phyloP scores from a whole-genome alignment of 2,329 filamentous ascomycete genomes.

The Exophiala alcalophila region DNA sequence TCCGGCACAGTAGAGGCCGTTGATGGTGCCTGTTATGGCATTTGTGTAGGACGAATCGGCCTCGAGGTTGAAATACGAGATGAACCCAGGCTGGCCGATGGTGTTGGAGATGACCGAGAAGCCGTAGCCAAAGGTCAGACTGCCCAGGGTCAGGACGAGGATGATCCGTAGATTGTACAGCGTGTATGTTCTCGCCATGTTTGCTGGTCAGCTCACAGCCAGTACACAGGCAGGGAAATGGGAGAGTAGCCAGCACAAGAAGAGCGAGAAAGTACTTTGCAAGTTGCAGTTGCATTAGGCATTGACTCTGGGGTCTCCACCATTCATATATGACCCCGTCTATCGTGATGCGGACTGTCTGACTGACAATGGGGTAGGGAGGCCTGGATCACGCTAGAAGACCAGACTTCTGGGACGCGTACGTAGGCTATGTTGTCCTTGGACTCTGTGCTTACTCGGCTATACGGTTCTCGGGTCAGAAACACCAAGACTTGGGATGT shows the following conservation, averaged over 20 bases:
- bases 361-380: too few species aligned
- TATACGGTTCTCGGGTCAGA: too few species aligned
- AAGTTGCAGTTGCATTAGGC: neutral
- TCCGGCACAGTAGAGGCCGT: constrained; percentile 23
- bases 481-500: too few species aligned
- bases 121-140: constrained; percentile 49
- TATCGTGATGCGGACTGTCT: too few species aligned
- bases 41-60: constrained; percentile 34
- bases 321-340: constrained; percentile 14
- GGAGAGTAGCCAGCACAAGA: neutral
- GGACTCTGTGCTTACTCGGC: constrained; percentile 11
- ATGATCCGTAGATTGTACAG: constrained; percentile 24
- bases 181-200: constrained; percentile 24
- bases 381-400: too few species aligned
- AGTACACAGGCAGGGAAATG: neutral
- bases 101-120: constrained; percentile 52
- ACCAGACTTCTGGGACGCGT: too few species aligned
- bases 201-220: neutral
- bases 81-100: constrained; percentile 55
- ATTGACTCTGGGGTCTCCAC: constrained; percentile 9
- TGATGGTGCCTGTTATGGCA: constrained; percentile 37
- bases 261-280: neutral
- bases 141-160: constrained; percentile 21
- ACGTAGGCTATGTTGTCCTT: too few species aligned
- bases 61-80: constrained; percentile 46